phyloP scores from a whole-genome alignment of 108 stramenopile species.

The Nannochloropsis oceanica region DNA sequence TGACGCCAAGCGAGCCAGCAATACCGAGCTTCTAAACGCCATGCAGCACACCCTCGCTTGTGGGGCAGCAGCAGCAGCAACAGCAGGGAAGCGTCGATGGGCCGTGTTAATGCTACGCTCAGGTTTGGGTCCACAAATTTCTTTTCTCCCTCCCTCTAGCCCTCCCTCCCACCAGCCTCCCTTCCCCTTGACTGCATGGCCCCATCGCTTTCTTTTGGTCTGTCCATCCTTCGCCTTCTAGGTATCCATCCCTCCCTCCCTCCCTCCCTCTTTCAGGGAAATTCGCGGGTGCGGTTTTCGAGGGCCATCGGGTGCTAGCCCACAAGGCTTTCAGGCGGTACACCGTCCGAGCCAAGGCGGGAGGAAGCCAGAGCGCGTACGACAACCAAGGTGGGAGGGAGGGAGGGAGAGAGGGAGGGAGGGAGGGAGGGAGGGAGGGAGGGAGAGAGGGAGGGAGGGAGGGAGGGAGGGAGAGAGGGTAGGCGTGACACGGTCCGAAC shows the following conservation, averaged over 20 bases:
- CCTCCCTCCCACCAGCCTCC: no score
- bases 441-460: no score
- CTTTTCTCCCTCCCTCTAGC: neutral
- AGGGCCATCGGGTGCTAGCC: neutral
- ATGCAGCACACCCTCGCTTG: neutral
- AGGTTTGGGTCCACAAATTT: neutral
- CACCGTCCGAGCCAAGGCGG: conserved; percentile 38
- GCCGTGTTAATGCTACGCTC: neutral
- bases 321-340: conserved; percentile 16
- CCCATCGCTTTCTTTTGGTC: neutral
- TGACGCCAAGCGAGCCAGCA: neutral
- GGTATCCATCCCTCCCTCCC: neutral
- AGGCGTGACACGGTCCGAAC: no score
- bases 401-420: no score
- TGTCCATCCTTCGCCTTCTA: neutral
- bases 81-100: neutral
- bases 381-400: conserved; percentile 31
- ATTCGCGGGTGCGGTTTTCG: conserved; percentile 14
- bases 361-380: conserved; percentile 35
- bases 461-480: no score
- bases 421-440: no score
- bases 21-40: neutral
- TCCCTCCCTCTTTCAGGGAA: neutral
- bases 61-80: no score
- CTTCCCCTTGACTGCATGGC: neutral